phyloP scores from a whole-genome alignment of 208 protist species.

The Leishmania gerbilli region DNA sequence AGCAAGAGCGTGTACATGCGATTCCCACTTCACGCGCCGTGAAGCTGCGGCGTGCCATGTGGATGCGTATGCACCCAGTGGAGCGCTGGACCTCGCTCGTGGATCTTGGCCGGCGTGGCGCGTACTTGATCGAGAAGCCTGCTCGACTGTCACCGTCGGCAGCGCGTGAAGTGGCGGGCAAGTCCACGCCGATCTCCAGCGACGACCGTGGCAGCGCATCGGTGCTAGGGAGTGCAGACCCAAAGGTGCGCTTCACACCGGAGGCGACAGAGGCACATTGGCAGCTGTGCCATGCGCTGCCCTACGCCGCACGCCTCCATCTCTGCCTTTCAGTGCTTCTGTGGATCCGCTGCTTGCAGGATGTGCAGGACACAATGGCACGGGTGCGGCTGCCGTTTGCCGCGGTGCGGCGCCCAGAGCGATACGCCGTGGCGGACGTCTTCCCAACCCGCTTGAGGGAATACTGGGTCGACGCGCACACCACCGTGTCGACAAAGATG shows the following conservation, averaged over 20 bases:
- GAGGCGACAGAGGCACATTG: slow-evolving; percentile 25
- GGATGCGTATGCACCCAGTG: slow-evolving; percentile 70
- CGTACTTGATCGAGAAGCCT: slow-evolving; percentile 48
- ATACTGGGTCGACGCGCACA: slow-evolving; percentile 63
- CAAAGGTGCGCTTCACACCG: slow-evolving; percentile 32
- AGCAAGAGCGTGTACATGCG: neutral
- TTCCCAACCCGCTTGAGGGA: slow-evolving; percentile 68
- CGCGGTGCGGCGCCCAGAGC: slow-evolving; percentile 33
- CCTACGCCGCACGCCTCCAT: slow-evolving; percentile 62
- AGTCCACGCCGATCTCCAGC: neutral
- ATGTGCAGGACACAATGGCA: slow-evolving; percentile 76
- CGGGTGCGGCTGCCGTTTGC: slow-evolving; percentile 60
- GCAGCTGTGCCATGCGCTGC: slow-evolving; percentile 44
- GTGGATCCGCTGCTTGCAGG: slow-evolving; percentile 61
- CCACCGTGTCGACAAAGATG: slow-evolving; percentile 52
- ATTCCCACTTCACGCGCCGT: neutral
- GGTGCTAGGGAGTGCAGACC: slow-evolving; percentile 17
- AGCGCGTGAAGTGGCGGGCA: neutral
- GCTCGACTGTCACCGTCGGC: neutral
- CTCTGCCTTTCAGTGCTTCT: slow-evolving; percentile 66
- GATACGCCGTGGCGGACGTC: slow-evolving; percentile 49
- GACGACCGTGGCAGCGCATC: slow-evolving; percentile 1
- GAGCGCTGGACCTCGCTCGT: slow-evolving; percentile 75
- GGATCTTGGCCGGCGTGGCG: slow-evolving; percentile 56
- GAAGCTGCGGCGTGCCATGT: slow-evolving; percentile 40